Base-by-base conservation (phyloP, 169 alveolate genomes). In the Cryptosporidium ryanae region DNA sequence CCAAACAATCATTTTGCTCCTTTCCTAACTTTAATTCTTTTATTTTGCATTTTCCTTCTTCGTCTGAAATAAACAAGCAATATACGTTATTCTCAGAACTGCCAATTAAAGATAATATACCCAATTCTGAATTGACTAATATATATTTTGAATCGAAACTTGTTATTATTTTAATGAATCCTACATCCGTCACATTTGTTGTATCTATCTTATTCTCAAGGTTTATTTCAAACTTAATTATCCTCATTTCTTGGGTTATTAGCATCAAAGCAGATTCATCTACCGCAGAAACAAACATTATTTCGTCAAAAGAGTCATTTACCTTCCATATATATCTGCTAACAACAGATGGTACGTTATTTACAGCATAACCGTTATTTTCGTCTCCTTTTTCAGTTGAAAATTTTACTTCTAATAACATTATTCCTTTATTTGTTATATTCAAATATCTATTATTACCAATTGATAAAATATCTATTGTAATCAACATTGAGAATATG, bases 131-230 rank as follows among this genome's bases (percentile, higher is more conserved):
- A 32, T 68, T 15, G 15, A 50, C 29, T n/a, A 48, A 52, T n/a
- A 48, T 38, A 17, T 44, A 50, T 31, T 68, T 68, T 6, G 83
- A 68, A 32, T 68, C 83, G 32, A 68, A 68, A 18, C 54, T 17
- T 50, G 83, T 50, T 2, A 68, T 54, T 29, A 55, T 21, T 1
- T 25, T 31, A n/a, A 50, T 55, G 17, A 31, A 18, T 15, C 31
- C 8, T 17, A 68, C 18, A 50, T 48, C 65, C 10, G n/a, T 31
- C 6, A 5, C 31, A 6, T 32, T 27, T 49, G 13, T 12, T 12
- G 31, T 13, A 1, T 68, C 48, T 31, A 68, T 25, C 12, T 8
- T 15, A 15, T 49, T 31, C 18, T 50, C 50, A n/a, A 65, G 38
- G 8, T 68, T 34, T 17, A 68, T 25, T 32, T 23, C 52, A 49